A percentile compares a stretch with the other conserved stretches of the same genome.
phyloP scores from a whole-genome alignment of 2,329 filamentous ascomycete genomes.

The Penicillium verrucosum region DNA sequence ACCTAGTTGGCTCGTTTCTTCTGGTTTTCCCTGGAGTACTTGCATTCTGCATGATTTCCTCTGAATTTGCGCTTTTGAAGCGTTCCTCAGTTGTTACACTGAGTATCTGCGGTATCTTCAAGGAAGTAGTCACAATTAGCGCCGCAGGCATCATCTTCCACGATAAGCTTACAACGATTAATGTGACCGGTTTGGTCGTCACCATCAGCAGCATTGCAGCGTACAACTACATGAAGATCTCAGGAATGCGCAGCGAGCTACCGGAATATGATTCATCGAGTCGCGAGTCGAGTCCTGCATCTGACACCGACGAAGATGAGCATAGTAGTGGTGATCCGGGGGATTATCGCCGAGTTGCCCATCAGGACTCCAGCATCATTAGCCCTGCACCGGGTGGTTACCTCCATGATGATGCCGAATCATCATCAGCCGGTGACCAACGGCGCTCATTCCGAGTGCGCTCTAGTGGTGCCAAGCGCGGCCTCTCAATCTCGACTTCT shows the following conservation, averaged over 20 bases:
- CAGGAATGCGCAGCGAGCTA: constrained; percentile 79
- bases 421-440: constrained; percentile 24
- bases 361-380: constrained; percentile 24
- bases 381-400: constrained; percentile 15
- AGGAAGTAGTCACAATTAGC: constrained; percentile 93
- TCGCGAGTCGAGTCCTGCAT: constrained; percentile 24
- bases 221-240: constrained; percentile 95
- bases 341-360: constrained; percentile 27
- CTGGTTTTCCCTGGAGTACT: constrained; percentile 86
- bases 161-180: constrained; percentile 81
- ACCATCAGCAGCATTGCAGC: constrained; percentile 81
- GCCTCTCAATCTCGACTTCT: constrained; percentile 30
- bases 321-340: constrained; percentile 22
- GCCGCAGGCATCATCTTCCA: constrained; percentile 85
- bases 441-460: constrained; percentile 35
- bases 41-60: constrained; percentile 94
- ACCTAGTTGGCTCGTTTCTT: constrained; percentile 63
- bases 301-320: constrained; percentile 29
- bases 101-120: constrained; percentile 96
- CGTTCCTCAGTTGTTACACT: constrained; percentile 94
- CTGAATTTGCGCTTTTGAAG: constrained; percentile 91
- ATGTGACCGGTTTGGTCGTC: constrained; percentile 79
- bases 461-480: constrained; percentile 31
- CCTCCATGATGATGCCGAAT: constrained; percentile 26
- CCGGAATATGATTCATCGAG: constrained; percentile 39